Evolutionary conservation across 2,329 filamentous ascomycete genomes (phyloP).

Genomic region (Pseudogymnoascus sp.): DNA sequence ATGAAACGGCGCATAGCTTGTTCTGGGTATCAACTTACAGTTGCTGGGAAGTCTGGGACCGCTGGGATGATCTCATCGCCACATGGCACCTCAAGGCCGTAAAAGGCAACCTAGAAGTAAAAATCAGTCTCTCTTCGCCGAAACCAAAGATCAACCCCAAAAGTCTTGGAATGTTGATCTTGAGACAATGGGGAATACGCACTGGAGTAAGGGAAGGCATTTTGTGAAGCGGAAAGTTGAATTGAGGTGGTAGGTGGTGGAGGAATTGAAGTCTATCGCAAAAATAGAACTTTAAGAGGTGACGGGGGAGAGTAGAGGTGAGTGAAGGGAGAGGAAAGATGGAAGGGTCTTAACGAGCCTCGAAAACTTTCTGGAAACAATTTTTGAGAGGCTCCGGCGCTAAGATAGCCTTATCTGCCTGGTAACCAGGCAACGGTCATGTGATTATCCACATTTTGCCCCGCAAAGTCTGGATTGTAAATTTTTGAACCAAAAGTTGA

Average conservation of each 20-base stretch:
- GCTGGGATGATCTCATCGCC: constrained; percentile 77
- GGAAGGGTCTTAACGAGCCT: constrained; percentile 8
- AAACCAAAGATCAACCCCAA: neutral
- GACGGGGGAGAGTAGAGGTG: neutral
- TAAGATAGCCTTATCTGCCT: constrained; percentile 4
- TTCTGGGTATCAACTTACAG: constrained; percentile 48
- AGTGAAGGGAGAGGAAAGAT: neutral
- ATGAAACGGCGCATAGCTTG: neutral
- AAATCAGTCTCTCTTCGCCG: neutral
- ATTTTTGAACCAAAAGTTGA: neutral
- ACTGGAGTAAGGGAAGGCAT: constrained; percentile 8
- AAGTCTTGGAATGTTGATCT: neutral
- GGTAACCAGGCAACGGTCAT: constrained; percentile 8
- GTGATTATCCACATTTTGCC: constrained; percentile 5
- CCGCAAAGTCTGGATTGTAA: neutral
- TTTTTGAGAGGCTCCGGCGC: constrained; percentile 5
- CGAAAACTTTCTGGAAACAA: constrained; percentile 8
- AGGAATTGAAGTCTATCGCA: constrained; percentile 2
- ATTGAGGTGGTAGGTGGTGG: neutral
- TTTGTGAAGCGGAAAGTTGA: neutral
- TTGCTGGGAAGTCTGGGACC: constrained; percentile 68
- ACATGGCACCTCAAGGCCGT: constrained; percentile 83
- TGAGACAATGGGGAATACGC: neutral
- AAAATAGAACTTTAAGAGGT: constrained; percentile 1
- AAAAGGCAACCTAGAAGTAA: constrained; percentile 58